Evolutionary conservation across 179 eudicot genomes (phyloP).

Genomic region (Silene noctiflora): DNA sequence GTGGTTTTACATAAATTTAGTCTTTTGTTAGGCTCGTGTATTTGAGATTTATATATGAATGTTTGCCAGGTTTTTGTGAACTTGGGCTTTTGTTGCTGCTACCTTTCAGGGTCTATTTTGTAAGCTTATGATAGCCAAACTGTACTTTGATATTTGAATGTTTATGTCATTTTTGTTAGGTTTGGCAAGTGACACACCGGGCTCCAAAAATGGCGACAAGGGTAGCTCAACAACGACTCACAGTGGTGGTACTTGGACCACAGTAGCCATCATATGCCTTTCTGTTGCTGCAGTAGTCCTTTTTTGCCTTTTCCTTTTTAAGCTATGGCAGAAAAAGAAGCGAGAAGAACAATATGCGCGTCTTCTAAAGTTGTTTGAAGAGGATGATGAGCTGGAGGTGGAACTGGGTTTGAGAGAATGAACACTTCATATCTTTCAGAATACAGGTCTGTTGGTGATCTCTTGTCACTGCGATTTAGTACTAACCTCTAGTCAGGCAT

Average conservation of each 20-base stretch:
- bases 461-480: not conserved
- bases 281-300: slow-evolving; percentile 40
- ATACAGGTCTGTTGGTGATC: slow-evolving; percentile 24
- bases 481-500: not conserved
- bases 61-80: no score
- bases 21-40: no score
- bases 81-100: no score
- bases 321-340: slow-evolving; percentile 80
- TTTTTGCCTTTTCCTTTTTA: slow-evolving; percentile 60
- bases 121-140: not conserved
- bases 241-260: slow-evolving; percentile 45
- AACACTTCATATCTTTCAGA: slow-evolving; percentile 23
- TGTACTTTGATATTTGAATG: not conserved
- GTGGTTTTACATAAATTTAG: no score
- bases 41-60: no score
- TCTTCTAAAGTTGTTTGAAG: slow-evolving; percentile 81
- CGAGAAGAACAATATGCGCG: slow-evolving; percentile 92
- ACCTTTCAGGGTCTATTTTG: no score
- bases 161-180: slow-evolving; percentile 33
- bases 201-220: slow-evolving; percentile 29
- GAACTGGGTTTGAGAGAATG: slow-evolving; percentile 85
- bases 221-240: slow-evolving; percentile 31
- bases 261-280: slow-evolving; percentile 44
- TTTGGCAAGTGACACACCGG: slow-evolving; percentile 46
- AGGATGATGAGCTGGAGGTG: slow-evolving; percentile 87